These are phyloP conservation scores for Suhomyces emberorum DNA, from an alignment of 805 yeast species.

Conservation along the genomic window DNA sequence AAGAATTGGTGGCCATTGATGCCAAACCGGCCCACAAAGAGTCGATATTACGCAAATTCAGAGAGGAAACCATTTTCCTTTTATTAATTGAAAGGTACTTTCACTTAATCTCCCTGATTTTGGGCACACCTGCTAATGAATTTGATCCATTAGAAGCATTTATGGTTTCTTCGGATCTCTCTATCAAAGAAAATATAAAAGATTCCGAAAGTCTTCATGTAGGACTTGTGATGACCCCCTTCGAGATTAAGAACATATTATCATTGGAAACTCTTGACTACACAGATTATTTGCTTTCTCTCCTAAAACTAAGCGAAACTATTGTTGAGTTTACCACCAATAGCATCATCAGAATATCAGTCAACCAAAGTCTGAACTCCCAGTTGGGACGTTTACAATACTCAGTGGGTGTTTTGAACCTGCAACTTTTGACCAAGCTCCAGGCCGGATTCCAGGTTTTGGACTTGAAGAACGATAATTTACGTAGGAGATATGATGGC, in stretches of 20 bases:
- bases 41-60: slow-evolving; percentile 14
- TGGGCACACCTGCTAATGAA: not conserved
- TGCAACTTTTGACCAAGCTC: slow-evolving; percentile 18
- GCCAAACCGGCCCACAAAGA: slow-evolving; percentile 16
- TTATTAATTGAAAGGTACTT: slow-evolving; percentile 18
- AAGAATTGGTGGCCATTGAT: not conserved
- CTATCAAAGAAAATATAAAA: no score
- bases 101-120: slow-evolving; percentile 10
- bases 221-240: slow-evolving; percentile 21
- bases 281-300: slow-evolving; percentile 19
- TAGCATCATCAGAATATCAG: slow-evolving; percentile 19
- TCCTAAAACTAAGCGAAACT: slow-evolving; percentile 19
- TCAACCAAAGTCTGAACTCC: slow-evolving; percentile 1
- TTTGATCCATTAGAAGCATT: not conserved
- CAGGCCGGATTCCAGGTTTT: slow-evolving; percentile 26
- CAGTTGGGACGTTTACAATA: slow-evolving; percentile 10
- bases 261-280: slow-evolving; percentile 15
- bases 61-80: slow-evolving; percentile 19
- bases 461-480: slow-evolving; percentile 27
- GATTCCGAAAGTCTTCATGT: not conserved
- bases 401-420: slow-evolving; percentile 19
- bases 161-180: not conserved
- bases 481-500: slow-evolving; percentile 27
- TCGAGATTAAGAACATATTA: slow-evolving; percentile 10
- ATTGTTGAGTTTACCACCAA: slow-evolving; percentile 25